These are phyloP conservation scores for Vinca minor DNA, from an alignment of 257 asterid genomes.

Conservation along the genomic window DNA sequence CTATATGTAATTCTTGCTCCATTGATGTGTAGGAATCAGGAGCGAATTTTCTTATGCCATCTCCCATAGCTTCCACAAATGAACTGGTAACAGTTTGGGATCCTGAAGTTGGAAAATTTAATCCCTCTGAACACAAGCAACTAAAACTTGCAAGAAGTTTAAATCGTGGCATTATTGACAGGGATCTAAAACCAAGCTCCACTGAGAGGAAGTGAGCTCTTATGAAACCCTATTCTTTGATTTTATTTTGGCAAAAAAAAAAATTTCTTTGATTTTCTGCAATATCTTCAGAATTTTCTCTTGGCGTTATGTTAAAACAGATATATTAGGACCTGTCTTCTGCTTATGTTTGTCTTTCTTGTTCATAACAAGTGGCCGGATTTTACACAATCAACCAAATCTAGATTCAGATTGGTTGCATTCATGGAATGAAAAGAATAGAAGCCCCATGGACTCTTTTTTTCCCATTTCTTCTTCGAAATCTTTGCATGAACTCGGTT, in stretches of 20 bases:
- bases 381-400: too few species aligned
- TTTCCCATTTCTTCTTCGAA: too few species aligned
- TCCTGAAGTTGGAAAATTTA: constrained; percentile 87
- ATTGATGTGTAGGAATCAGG: constrained; percentile 67
- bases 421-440: too few species aligned
- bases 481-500: too few species aligned
- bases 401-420: too few species aligned
- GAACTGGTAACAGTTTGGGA: constrained; percentile 94
- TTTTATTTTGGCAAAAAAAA: too few species aligned
- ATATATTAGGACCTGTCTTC: too few species aligned
- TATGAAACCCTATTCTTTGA: constrained; percentile 1
- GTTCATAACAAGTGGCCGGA: too few species aligned
- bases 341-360: too few species aligned
- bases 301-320: background rate
- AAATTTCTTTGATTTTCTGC: too few species aligned
- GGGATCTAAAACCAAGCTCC: constrained; percentile 90
- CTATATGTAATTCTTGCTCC: constrained; percentile 12
- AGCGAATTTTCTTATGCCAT: constrained; percentile 83
- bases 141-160: constrained; percentile 94
- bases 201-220: constrained; percentile 77
- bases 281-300: background rate
- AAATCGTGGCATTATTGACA: constrained; percentile 91
- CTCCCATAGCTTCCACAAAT: constrained; percentile 87
- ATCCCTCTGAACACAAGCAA: constrained; percentile 99
- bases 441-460: too few species aligned